A percentile compares a stretch with the other conserved stretches of the same genome.
Evolutionary conservation across 352 stramenopile genomes (phyloP).

Genomic region (Globisporangium perplexum): DNA sequence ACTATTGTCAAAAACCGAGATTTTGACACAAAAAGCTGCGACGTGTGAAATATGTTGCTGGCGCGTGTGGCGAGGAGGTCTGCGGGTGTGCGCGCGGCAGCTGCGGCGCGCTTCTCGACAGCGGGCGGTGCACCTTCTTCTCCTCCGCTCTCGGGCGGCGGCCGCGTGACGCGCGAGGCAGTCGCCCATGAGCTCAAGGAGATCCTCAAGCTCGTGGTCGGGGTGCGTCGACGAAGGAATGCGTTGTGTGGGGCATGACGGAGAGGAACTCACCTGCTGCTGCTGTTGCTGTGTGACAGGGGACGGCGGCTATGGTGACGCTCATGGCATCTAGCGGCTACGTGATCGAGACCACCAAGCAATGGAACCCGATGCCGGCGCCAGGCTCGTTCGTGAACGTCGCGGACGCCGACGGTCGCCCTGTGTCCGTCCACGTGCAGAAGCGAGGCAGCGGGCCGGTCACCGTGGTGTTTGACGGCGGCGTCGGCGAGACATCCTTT

Average conservation of each 20-base stretch:
- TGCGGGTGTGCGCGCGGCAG: neutral
- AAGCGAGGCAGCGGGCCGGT: slow-evolving; percentile 36
- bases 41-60: slow-evolving; percentile 1
- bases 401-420: slow-evolving; percentile 25
- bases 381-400: slow-evolving; percentile 52
- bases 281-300: slow-evolving; percentile 16
- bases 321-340: slow-evolving; percentile 50
- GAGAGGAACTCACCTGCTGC: neutral
- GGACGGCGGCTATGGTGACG: slow-evolving; percentile 31
- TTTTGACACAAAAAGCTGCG: too few relatives aligned
- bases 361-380: slow-evolving; percentile 39
- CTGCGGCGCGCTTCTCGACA: too few relatives aligned
- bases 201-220: slow-evolving; percentile 58
- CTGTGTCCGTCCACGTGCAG: slow-evolving; percentile 47
- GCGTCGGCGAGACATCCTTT: slow-evolving; percentile 79
- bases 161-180: slow-evolving; percentile 32
- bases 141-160: neutral
- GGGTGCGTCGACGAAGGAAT: slow-evolving; percentile 16
- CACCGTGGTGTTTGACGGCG: slow-evolving; percentile 65
- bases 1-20: too few relatives aligned
- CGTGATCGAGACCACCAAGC: slow-evolving; percentile 65
- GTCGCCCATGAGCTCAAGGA: slow-evolving; percentile 49
- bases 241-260: too few relatives aligned
- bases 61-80: slow-evolving; percentile 2
- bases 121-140: neutral